A percentile compares a stretch with the other conserved stretches of the same genome.
These are phyloP conservation scores for Luffa acutangula DNA, from an alignment of 306 rosid genomes.

Conservation along the genomic window DNA sequence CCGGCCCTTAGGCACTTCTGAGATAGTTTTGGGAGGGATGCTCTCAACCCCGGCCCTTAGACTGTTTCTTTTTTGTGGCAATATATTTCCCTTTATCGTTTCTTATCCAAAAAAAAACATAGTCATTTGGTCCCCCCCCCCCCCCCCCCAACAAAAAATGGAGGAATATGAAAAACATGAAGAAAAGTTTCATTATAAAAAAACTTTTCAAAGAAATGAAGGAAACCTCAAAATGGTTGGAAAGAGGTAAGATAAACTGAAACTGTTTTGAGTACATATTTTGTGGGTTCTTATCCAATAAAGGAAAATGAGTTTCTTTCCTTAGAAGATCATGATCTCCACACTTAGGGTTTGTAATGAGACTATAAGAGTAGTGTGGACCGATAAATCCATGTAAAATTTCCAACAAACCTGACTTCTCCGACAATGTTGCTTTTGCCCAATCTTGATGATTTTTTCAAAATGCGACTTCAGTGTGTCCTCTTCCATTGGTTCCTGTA, in stretches of 20 bases:
- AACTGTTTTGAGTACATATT: neutral
- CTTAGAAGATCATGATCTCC: neutral
- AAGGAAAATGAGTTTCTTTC: neutral
- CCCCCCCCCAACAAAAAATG: neutral
- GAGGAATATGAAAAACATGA: neutral
- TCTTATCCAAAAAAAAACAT: no score
- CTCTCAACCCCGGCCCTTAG: no score
- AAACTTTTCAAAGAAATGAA: neutral
- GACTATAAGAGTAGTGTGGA: neutral
- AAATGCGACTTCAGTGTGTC: constrained; percentile 85
- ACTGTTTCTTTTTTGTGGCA: no score
- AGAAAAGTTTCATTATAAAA: neutral
- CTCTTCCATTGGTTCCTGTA: constrained; percentile 98
- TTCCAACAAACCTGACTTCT: constrained; percentile 70
- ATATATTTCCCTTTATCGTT: no score
- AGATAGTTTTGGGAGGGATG: no score
- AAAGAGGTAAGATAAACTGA: neutral
- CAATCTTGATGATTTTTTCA: constrained; percentile 82
- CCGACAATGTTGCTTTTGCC: constrained; percentile 65
- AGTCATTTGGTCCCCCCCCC: neutral
- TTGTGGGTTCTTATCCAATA: neutral
- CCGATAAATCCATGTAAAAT: neutral
- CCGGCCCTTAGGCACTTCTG: no score
- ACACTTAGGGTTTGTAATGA: neutral
- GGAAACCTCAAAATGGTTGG: neutral